Base-by-base conservation (phyloP, 352 stramenopile species). In the Phytopythium aichiense region DNA sequence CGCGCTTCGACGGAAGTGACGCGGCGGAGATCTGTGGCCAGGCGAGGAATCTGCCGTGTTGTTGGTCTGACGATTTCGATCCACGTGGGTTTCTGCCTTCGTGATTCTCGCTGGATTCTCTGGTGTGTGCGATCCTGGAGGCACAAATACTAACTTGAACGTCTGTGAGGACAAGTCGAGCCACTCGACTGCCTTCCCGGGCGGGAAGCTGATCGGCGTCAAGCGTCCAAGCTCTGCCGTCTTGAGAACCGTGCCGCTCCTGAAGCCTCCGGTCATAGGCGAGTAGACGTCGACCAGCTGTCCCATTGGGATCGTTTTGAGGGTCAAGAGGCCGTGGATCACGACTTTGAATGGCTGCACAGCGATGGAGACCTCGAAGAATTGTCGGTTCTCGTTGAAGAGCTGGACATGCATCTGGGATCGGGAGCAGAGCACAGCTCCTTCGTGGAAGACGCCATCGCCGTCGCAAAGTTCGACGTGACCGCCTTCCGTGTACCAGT, bases 271-370 rank as follows among this genome's bases (percentile, higher is more conserved):
- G 2, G 68, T 58, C 68, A 88, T 81, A 0, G 79, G 67, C 1
- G 79, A 86, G 38, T 88, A 88, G 7, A 88, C 66, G 12, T 88
- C 79, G 12, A 88, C 35, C 0, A 52, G 42, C 25, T 88, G 74
- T 1, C 76, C 79, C 46, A 83, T 65, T 0, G 76, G 76, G 18
- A 88, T 68, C 4, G 12, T 64, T 48, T 84, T 86, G 16, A 88
- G 50, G 30, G 40, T 72, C 23, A 74, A 25, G 0, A 88, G 48
- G 0, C 79, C 79, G 18, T 87, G 76, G 49, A 88, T 68, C 50
- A 88, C 65, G 43, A 82, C 79, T 59, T 84, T 87, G 56, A 88
- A 82, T 30, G 68, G 51, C 62, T 88, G 79, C 7, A 38, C 23
- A 2, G 20, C 9, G 8, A 66, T 64, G 2, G 52, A 30, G 35